Percentiles rank a stretch among this genome's conserved stretches.
These are phyloP conservation scores for Linum usitatissimum DNA, from an alignment of 345 rosid genomes.

Conservation along the genomic window DNA sequence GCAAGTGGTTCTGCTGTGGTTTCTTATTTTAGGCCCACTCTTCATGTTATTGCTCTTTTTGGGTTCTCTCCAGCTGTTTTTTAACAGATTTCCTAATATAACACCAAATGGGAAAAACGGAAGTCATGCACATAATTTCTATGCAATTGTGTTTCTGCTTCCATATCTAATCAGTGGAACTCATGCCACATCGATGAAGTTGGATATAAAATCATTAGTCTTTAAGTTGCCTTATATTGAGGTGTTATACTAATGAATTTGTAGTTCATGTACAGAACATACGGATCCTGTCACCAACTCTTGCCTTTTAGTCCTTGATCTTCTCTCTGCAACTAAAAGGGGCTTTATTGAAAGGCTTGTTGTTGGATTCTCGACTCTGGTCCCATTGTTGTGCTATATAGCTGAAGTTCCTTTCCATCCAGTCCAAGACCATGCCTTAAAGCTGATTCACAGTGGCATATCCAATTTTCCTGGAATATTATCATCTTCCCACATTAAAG, in stretches of 20 bases:
- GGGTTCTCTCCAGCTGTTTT: no score
- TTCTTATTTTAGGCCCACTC: not conserved
- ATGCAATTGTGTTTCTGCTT: not conserved
- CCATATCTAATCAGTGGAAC: not conserved
- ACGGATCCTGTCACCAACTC: constrained; percentile 64
- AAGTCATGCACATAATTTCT: no score
- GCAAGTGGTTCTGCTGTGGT: constrained; percentile 19
- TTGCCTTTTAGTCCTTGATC: constrained; percentile 67
- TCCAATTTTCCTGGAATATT: constrained; percentile 59
- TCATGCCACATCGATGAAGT: no score
- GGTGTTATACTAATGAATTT: constrained; percentile 17
- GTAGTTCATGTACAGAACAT: constrained; percentile 37
- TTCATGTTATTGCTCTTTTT: not conserved
- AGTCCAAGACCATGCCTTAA: constrained; percentile 51
- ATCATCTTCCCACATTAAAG: constrained; percentile 56
- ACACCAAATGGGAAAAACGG: not conserved
- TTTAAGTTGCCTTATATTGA: constrained; percentile 1
- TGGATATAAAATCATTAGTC: no score
- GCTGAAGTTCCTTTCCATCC: constrained; percentile 84
- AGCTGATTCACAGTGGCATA: constrained; percentile 50
- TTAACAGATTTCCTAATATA: not conserved
- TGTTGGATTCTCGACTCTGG: no score
- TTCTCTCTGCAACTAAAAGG: constrained; percentile 43
- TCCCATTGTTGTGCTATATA: constrained; percentile 49
- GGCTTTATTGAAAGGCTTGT: constrained; percentile 58